Conservation (phyloP, 2,329 filamentous ascomycete genomes). For the Verticillium albo-atrum region DNA sequence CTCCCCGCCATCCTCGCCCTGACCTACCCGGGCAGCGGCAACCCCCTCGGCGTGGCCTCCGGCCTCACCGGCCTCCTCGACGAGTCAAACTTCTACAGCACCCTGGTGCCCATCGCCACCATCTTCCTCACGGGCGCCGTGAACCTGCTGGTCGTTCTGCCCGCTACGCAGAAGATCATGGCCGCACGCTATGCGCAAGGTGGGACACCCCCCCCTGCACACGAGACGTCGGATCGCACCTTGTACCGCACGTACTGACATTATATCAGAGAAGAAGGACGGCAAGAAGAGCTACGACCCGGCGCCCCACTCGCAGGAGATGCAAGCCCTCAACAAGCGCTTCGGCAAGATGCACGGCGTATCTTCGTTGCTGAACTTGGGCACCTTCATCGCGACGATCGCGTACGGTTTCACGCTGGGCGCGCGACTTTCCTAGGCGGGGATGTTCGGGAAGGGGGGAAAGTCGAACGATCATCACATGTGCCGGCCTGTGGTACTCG, state of each 20-base stretch:
- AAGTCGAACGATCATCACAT: too few relatives aligned
- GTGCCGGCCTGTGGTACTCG: too few relatives aligned
- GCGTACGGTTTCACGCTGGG: slow-evolving; percentile 76
- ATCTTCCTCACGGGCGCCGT: slow-evolving; percentile 66
- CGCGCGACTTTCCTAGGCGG: slow-evolving; percentile 46
- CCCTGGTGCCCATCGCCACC: slow-evolving; percentile 63
- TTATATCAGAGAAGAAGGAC: slow-evolving; percentile 67
- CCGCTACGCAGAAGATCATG: slow-evolving; percentile 71
- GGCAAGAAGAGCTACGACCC: slow-evolving; percentile 82
- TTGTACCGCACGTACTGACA: neutral
- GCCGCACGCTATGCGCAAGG: slow-evolving; percentile 73
- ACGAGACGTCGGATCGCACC: too few relatives aligned
- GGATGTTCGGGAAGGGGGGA: too few relatives aligned
- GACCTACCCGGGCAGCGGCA: slow-evolving; percentile 68
- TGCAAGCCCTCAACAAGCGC: slow-evolving; percentile 72
- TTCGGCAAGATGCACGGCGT: slow-evolving; percentile 79
- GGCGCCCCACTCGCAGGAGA: slow-evolving; percentile 77
- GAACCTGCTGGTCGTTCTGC: slow-evolving; percentile 70
- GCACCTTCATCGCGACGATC: slow-evolving; percentile 63
- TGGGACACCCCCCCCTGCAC: slow-evolving; percentile 25
- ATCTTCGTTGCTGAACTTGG: slow-evolving; percentile 74
- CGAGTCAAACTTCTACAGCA: slow-evolving; percentile 55
- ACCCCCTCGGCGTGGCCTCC: slow-evolving; percentile 38
- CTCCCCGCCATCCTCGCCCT: slow-evolving; percentile 69
- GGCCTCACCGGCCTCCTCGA: slow-evolving; percentile 54